Conservation (phyloP, 2,329 filamentous ascomycete genomes). For the Aspergillus pseudonomiae region DNA sequence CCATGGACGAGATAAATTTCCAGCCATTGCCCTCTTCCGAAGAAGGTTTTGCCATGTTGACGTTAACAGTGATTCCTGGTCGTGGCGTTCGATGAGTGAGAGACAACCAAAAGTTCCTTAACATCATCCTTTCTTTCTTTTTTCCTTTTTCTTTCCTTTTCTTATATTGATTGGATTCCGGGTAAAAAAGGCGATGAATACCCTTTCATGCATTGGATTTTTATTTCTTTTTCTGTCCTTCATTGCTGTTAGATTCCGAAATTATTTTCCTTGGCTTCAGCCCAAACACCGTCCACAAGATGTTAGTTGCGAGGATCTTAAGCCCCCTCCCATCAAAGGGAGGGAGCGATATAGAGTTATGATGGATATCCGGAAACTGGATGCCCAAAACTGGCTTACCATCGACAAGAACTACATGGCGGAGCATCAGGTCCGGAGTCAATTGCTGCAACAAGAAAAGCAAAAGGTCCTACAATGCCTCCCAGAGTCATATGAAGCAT, state of each 20-base stretch:
- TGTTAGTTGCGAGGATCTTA: conserved; percentile 31
- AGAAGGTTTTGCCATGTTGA: conserved; percentile 21
- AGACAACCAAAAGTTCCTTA: conserved; percentile 16
- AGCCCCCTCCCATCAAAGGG: conserved; percentile 42
- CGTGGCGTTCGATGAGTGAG: conserved; percentile 20
- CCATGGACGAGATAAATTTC: conserved; percentile 24
- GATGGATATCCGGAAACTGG: conserved; percentile 53
- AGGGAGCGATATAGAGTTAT: conserved; percentile 46
- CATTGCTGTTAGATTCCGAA: conserved; percentile 30
- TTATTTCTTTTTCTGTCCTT: conserved; percentile 34
- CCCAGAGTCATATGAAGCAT: conserved; percentile 49
- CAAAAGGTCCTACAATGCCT: conserved; percentile 50
- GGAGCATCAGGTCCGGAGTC: conserved; percentile 46
- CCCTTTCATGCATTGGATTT: conserved; percentile 33
- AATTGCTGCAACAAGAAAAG: conserved; percentile 43
- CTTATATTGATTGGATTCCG: conserved; percentile 12
- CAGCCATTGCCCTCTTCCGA: conserved; percentile 22
- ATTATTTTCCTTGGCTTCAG: conserved; percentile 17
- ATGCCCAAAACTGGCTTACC: conserved; percentile 52
- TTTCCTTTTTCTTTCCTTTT: conserved; percentile 11
- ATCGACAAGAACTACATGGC: conserved; percentile 51
- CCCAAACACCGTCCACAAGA: conserved; percentile 11
- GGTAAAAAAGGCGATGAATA: conserved; percentile 35
- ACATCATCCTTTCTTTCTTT: conserved; percentile 13
- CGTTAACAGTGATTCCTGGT: conserved; percentile 16